Evolutionary conservation across 2,329 filamentous ascomycete genomes (phyloP).

Genomic region (Fusarium fracticaudum): DNA sequence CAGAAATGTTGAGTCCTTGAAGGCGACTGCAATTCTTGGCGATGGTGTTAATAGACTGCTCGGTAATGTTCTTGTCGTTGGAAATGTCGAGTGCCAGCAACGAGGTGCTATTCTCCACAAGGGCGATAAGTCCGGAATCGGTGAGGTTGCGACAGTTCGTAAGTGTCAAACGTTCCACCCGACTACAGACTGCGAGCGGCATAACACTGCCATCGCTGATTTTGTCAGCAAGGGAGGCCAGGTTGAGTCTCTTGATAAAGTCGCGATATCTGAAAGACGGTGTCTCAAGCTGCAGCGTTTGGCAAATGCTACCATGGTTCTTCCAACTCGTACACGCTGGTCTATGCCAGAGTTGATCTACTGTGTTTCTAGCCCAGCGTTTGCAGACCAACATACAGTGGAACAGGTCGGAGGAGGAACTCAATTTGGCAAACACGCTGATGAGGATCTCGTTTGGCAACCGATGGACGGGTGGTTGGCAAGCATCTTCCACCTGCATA

Average conservation of each 20-base stretch:
- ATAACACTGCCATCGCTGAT: conserved; percentile 91
- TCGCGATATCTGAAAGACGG: conserved; percentile 90
- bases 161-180: conserved; percentile 90
- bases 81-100: conserved; percentile 92
- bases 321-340: conserved; percentile 89
- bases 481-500: conserved; percentile 74
- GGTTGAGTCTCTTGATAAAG: conserved; percentile 90
- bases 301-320: conserved; percentile 82
- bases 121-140: conserved; percentile 81
- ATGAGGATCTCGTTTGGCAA: conserved; percentile 96
- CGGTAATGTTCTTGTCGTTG: conserved; percentile 83
- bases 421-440: conserved; percentile 87
- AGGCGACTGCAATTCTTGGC: conserved; percentile 84
- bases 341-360: conserved; percentile 93
- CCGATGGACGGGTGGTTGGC: conserved; percentile 81
- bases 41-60: conserved; percentile 79
- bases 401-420: conserved; percentile 77
- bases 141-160: conserved; percentile 89
- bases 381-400: conserved; percentile 95
- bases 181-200: conserved; percentile 84
- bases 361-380: conserved; percentile 90
- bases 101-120: conserved; percentile 81
- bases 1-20: conserved; percentile 92
- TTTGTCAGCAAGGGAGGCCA: conserved; percentile 77
- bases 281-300: conserved; percentile 75